phyloP scores from a whole-genome alignment of 495 filamentous ascomycete species.

The Neurospora africana region DNA sequence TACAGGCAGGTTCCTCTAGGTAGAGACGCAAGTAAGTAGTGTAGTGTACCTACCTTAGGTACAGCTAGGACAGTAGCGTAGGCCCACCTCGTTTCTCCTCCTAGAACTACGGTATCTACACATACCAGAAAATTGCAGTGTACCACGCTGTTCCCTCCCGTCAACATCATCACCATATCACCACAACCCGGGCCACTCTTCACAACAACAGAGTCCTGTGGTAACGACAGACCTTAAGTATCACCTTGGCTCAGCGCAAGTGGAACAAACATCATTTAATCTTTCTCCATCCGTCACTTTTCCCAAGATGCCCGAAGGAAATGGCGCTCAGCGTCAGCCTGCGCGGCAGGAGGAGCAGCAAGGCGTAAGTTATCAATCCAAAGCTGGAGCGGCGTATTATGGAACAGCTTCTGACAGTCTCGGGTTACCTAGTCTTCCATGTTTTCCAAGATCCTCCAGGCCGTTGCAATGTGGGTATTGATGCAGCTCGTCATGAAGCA shows the following conservation, averaged over 20 bases:
- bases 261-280: neutral
- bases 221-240: neutral
- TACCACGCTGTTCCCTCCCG: neutral
- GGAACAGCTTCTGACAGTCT: constrained; percentile 11
- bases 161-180: neutral
- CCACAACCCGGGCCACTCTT: neutral
- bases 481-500: constrained; percentile 38
- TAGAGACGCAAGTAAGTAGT: too few relatives aligned
- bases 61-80: neutral
- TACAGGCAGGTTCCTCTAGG: neutral
- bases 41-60: too few relatives aligned
- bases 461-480: constrained; percentile 33
- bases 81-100: neutral
- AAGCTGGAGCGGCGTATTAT: neutral
- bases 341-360: constrained; percentile 20
- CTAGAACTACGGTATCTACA: too few relatives aligned
- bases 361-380: constrained; percentile 24
- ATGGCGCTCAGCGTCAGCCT: constrained; percentile 18
- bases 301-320: constrained; percentile 29
- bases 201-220: neutral
- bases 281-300: neutral
- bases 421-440: constrained; percentile 16
- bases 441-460: constrained; percentile 29
- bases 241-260: neutral
- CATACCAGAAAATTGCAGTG: neutral